A percentile compares a stretch with the other conserved stretches of the same genome.
These are phyloP conservation scores for Fonsecaea pugnacius DNA, from an alignment of 2,329 filamentous ascomycete genomes.

Conservation along the genomic window DNA sequence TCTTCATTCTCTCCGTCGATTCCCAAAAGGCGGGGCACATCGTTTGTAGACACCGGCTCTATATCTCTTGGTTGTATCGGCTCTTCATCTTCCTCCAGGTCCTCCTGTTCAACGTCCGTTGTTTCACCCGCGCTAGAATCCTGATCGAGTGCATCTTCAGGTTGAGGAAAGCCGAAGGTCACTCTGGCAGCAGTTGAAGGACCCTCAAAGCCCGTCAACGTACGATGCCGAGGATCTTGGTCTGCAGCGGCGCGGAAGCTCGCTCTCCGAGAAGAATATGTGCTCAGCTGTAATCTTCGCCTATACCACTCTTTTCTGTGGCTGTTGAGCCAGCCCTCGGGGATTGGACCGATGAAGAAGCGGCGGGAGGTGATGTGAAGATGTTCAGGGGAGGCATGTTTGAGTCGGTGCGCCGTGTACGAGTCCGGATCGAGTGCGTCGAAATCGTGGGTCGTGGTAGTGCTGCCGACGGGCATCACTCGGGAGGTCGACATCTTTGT, in stretches of 20 bases:
- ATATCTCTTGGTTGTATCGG: slow-evolving; percentile 28
- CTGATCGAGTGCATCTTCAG: slow-evolving; percentile 40
- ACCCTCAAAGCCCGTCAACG: slow-evolving; percentile 40
- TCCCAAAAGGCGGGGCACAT: slow-evolving; percentile 21
- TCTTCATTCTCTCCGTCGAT: slow-evolving; percentile 21
- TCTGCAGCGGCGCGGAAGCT: slow-evolving; percentile 59
- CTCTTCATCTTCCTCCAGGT: slow-evolving; percentile 22
- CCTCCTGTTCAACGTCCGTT: slow-evolving; percentile 21
- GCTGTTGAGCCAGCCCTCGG: slow-evolving; percentile 66
- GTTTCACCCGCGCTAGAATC: slow-evolving; percentile 18
- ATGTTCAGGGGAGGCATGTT: slow-evolving; percentile 66
- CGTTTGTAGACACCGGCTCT: slow-evolving; percentile 34
- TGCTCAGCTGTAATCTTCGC: slow-evolving; percentile 47
- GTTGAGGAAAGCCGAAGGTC: slow-evolving; percentile 43
- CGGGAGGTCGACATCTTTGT: slow-evolving; percentile 25
- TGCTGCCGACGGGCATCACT: slow-evolving; percentile 28
- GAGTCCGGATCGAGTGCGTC: slow-evolving; percentile 54
- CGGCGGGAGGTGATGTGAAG: slow-evolving; percentile 65
- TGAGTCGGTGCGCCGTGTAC: slow-evolving; percentile 60
- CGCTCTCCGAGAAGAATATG: slow-evolving; percentile 53
- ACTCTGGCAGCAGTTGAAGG: slow-evolving; percentile 39
- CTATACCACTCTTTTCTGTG: slow-evolving; percentile 68
- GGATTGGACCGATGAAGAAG: slow-evolving; percentile 69
- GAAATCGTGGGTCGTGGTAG: slow-evolving; percentile 23
- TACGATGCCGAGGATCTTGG: slow-evolving; percentile 48